Evolutionary conservation across 805 yeast species (phyloP).

Genomic region (Myxozyma nipponensis): DNA sequence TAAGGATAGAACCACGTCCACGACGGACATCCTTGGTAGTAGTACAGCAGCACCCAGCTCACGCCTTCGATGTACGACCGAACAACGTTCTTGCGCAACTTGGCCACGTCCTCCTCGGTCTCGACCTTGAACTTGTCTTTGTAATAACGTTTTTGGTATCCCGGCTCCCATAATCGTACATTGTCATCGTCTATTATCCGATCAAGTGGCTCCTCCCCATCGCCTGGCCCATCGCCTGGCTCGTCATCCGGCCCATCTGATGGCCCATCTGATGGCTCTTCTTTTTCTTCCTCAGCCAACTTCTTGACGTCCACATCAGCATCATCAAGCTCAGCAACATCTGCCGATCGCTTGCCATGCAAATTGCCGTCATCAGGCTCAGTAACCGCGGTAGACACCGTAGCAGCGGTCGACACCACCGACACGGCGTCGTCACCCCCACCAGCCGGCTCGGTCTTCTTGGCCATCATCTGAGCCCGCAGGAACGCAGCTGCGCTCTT

Average conservation of each 20-base stretch:
- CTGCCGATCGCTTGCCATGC: conserved; percentile 29
- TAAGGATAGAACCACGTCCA: conserved; percentile 98
- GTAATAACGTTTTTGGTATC: conserved; percentile 81
- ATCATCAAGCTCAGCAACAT: conserved; percentile 8
- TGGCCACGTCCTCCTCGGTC: conserved; percentile 48
- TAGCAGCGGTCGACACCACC: conserved; percentile 7
- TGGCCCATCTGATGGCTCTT: conserved; percentile 16
- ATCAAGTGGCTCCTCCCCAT: conserved; percentile 43
- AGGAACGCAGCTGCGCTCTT: conserved; percentile 63
- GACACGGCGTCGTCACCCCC: not conserved
- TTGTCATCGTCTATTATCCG: conserved; percentile 40
- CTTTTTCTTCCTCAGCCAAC: not conserved
- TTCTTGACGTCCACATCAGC: conserved; percentile 7
- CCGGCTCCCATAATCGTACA: conserved; percentile 79
- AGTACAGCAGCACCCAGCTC: conserved; percentile 91
- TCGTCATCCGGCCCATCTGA: conserved; percentile 23
- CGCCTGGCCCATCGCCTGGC: conserved; percentile 40
- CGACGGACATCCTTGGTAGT: conserved; percentile 96
- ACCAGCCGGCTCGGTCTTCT: conserved; percentile 9
- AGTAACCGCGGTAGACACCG: conserved; percentile 13
- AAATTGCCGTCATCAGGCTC: not conserved
- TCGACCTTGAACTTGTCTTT: conserved; percentile 61
- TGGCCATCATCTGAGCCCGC: conserved; percentile 39
- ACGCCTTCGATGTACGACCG: conserved; percentile 85
- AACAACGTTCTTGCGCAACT: conserved; percentile 57